Evolutionary conservation across 345 rosid species (phyloP).

Genomic region (Populus davidiana): DNA sequence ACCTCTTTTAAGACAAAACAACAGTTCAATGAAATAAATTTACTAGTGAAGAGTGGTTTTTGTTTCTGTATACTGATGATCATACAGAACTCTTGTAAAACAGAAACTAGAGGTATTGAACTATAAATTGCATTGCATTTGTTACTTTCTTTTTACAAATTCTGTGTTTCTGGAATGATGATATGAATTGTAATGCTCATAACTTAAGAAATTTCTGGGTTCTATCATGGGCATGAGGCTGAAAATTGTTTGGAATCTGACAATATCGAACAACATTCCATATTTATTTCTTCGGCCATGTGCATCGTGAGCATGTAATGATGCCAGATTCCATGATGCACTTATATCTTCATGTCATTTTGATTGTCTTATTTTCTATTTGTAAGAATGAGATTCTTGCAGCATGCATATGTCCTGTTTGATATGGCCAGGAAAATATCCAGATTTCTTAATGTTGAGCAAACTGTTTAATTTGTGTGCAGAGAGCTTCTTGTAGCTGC

Average conservation of each 20-base stretch:
- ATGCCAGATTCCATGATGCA: not conserved
- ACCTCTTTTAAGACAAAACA: not conserved
- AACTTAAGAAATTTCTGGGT: not conserved
- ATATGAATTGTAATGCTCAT: too few species aligned
- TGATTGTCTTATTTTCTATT: not conserved
- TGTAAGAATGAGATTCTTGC: not conserved
- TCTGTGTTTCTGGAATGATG: too few species aligned
- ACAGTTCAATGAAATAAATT: not conserved
- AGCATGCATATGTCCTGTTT: not conserved
- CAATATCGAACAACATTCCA: not conserved
- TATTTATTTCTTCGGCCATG: not conserved
- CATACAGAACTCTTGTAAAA: not conserved
- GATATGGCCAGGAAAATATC: not conserved
- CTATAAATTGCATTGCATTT: not conserved
- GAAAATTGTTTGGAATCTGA: not conserved
- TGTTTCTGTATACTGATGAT: not conserved
- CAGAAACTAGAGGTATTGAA: not conserved
- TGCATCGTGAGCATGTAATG: not conserved
- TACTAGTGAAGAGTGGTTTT: not conserved
- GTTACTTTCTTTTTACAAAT: too few species aligned
- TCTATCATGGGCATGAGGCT: not conserved
- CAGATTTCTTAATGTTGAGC: not conserved
- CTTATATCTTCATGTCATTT: not conserved
- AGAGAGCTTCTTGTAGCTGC: conserved; percentile 53
- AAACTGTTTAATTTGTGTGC: conserved; percentile 11